Base-by-base conservation (phyloP, 2,329 filamentous ascomycete species). In the Seiridium cupressi region DNA sequence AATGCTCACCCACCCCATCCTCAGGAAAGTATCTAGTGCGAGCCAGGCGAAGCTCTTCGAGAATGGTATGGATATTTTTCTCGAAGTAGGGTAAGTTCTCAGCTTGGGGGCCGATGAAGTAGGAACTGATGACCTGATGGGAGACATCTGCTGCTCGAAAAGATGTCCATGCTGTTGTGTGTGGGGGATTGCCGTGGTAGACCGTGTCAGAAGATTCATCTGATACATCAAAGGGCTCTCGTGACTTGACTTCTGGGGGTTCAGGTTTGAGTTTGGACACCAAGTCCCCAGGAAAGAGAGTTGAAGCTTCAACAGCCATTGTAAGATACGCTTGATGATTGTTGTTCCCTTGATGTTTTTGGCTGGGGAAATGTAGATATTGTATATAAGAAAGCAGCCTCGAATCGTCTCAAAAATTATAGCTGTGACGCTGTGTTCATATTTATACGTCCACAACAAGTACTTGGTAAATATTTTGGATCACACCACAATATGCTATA, bases 41-140 rank as follows among this genome's bases (percentile, higher is more conserved):
- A 5, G 76, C 71, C 3, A 63, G 62, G 8, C 72, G 63, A 5
- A 77, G 62, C 35, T 73, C 70, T 18, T 78, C 71, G 2, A 80
- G 72, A 6, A 79, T 77, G 3, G 68, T 71, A 34, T 70, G 64
- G 51, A 80, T 74, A 55, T 76, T 75, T 3, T 73, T 66, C 58
- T 70, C 70, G 55, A 80, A 78, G 51, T 73, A 73, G 0, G 68
- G 63, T n/a, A 77, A 63, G 58, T 80, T 80, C 49, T 77, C 70
- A 13, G 75, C 77, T 44, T 75, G 74, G 3, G 77, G 77, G 0
- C 77, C 77, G 31, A 79, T 74, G 64, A 79, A 79, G 63, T 77
- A 76, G 5, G 77, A 74, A 7, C 72, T 73, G 63, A 77, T 74
- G 47, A 67, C 62, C 57, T 70, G 68, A 44, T 72, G 68, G n/a